These are phyloP conservation scores for Pyrenophora tritici-repentis DNA, from an alignment of 2,329 filamentous ascomycete genomes.

Conservation along the genomic window DNA sequence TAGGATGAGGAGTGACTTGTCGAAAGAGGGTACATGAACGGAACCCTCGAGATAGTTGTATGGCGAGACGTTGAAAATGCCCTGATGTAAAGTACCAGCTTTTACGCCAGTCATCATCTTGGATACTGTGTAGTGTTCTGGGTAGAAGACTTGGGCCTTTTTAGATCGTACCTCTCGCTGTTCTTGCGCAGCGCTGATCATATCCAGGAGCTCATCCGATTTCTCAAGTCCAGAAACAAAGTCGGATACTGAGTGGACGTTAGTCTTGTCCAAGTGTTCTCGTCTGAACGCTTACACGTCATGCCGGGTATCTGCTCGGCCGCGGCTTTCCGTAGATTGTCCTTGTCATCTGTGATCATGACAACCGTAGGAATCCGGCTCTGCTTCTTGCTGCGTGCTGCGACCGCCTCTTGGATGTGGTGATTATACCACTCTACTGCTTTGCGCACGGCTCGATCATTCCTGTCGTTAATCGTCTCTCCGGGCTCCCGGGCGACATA, in stretches of 20 bases:
- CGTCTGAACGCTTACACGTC: constrained; percentile 50
- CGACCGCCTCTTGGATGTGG: constrained; percentile 71
- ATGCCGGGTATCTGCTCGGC: constrained; percentile 72
- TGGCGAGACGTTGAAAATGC: constrained; percentile 91
- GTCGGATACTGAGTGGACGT: constrained; percentile 53
- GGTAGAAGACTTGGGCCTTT: constrained; percentile 76
- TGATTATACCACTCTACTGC: constrained; percentile 89
- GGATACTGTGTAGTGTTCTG: constrained; percentile 86
- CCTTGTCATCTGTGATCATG: constrained; percentile 92
- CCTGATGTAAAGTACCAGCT: constrained; percentile 86
- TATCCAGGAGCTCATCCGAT: constrained; percentile 83
- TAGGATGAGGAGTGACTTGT: constrained; percentile 83
- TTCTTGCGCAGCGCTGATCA: constrained; percentile 83
- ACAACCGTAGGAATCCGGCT: constrained; percentile 74
- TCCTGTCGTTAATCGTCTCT: constrained; percentile 94
- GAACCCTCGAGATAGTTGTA: constrained; percentile 98
- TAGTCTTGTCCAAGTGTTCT: constrained; percentile 5
- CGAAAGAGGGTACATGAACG: constrained; percentile 86
- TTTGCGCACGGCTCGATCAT: constrained; percentile 85
- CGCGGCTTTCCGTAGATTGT: constrained; percentile 82
- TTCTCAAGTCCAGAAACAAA: constrained; percentile 87
- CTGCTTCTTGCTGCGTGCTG: constrained; percentile 57
- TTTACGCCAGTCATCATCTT: constrained; percentile 95
- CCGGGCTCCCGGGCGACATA: constrained; percentile 74
- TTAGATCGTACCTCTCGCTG: constrained; percentile 67